phyloP scores from a whole-genome alignment of 345 rosid species.

The Brassica juncea region DNA sequence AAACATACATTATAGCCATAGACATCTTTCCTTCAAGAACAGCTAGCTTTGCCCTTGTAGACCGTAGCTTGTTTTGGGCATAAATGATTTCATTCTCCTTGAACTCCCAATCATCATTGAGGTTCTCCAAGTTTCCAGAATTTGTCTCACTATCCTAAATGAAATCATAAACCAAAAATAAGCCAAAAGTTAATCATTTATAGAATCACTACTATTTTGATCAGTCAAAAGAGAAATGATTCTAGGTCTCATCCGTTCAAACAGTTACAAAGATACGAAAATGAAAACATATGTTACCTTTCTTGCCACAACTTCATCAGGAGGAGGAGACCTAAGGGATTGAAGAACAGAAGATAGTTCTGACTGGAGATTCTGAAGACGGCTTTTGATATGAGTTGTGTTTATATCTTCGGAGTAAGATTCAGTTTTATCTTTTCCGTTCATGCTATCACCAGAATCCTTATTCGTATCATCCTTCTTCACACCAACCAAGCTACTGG shows the following conservation, averaged over 20 bases:
- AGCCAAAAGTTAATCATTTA: slow-evolving; percentile 11
- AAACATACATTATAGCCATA: slow-evolving; percentile 60
- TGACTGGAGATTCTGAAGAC: slow-evolving; percentile 64
- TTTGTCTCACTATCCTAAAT: slow-evolving; percentile 27
- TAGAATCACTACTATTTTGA: slow-evolving; percentile 17
- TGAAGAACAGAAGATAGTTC: slow-evolving; percentile 81
- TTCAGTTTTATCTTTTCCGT: slow-evolving; percentile 38
- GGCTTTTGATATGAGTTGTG: slow-evolving; percentile 50
- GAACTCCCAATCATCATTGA: slow-evolving; percentile 84
- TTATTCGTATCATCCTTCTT: slow-evolving; percentile 36
- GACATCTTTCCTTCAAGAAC: slow-evolving; percentile 94
- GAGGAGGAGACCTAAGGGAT: slow-evolving; percentile 54
- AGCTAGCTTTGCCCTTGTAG: slow-evolving; percentile 77
- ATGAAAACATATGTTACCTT: slow-evolving; percentile 41
- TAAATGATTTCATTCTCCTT: slow-evolving; percentile 74
- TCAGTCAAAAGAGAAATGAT: slow-evolving; percentile 4
- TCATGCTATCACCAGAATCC: slow-evolving; percentile 33
- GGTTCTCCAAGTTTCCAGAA: slow-evolving; percentile 48
- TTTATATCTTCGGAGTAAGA: slow-evolving; percentile 40
- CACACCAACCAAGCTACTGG: slow-evolving; percentile 23
- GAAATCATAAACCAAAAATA: slow-evolving; percentile 24
- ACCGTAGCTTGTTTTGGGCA: slow-evolving; percentile 70
- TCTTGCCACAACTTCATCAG: slow-evolving; percentile 43
- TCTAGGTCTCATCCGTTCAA: background rate
- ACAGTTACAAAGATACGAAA: background rate